phyloP scores from a whole-genome alignment of 2,329 filamentous ascomycete species.

The Penicillium sp. region DNA sequence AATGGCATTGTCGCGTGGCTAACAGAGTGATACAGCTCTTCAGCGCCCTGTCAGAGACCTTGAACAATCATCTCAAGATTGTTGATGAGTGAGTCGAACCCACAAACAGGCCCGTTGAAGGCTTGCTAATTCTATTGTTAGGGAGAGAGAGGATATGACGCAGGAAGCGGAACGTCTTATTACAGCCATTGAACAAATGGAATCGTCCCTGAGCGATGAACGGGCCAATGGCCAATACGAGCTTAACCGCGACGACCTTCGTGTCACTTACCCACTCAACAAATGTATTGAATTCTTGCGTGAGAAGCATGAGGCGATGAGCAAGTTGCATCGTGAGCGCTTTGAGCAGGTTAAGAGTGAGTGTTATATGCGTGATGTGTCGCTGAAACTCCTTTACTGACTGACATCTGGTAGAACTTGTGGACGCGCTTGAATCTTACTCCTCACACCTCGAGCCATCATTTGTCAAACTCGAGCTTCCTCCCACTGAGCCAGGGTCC shows the following conservation, averaged over 20 bases:
- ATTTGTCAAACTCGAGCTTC: constrained; percentile 81
- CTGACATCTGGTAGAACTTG: constrained; percentile 66
- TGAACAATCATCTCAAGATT: constrained; percentile 82
- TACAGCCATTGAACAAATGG: constrained; percentile 87
- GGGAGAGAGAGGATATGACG: constrained; percentile 85
- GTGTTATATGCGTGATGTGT: constrained; percentile 30
- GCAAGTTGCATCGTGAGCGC: constrained; percentile 80
- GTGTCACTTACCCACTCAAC: constrained; percentile 78
- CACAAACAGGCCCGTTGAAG: constrained; percentile 4
- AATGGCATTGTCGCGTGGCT: background rate
- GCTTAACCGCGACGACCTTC: constrained; percentile 63
- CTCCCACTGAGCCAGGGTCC: constrained; percentile 74
- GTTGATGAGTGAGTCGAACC: constrained; percentile 61
- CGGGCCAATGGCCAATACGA: constrained; percentile 63
- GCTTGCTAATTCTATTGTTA: constrained; percentile 26
- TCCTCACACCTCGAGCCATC: constrained; percentile 89
- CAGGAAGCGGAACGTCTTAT: constrained; percentile 85
- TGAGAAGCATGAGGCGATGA: constrained; percentile 79
- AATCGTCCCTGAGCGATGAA: constrained; percentile 77
- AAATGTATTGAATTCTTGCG: constrained; percentile 76
- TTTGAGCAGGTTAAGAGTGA: constrained; percentile 93
- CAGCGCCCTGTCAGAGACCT: constrained; percentile 81
- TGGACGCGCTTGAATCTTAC: constrained; percentile 90
- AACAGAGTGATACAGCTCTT: constrained; percentile 64
- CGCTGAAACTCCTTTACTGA: constrained; percentile 16